These are phyloP conservation scores for Podaxis sp. DNA, from an alignment of 768 basidiomycete genomes.

Conservation along the genomic window DNA sequence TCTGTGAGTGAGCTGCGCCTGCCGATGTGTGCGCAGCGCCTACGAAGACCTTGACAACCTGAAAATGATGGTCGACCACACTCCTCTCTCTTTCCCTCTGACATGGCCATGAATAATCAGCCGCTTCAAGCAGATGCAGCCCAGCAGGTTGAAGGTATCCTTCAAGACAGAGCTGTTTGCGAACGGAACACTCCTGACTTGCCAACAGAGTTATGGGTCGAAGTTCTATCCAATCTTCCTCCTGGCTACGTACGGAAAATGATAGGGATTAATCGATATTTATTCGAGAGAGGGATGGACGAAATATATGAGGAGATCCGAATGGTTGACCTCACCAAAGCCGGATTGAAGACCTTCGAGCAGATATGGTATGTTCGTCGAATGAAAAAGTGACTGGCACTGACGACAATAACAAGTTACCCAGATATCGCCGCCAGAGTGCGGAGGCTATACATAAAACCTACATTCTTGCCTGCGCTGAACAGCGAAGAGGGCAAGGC, in stretches of 20 bases:
- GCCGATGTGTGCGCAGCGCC: too few species aligned
- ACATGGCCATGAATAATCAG: not conserved
- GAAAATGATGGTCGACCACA: not conserved
- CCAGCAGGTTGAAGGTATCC: not conserved
- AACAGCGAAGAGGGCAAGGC: slow-evolving; percentile 10
- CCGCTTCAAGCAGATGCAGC: not conserved
- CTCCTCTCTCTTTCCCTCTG: not conserved
- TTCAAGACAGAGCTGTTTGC: not conserved
- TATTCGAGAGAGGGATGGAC: slow-evolving; percentile 29
- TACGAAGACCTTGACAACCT: not conserved
- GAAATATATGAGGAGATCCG: slow-evolving; percentile 29
- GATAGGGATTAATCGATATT: slow-evolving; percentile 26
- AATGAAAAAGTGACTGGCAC: not conserved
- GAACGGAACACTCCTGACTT: slow-evolving; percentile 20
- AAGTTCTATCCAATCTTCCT: slow-evolving; percentile 26
- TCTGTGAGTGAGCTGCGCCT: too few species aligned
- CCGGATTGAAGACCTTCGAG: slow-evolving; percentile 22
- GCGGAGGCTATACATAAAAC: slow-evolving; percentile 25
- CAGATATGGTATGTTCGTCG: slow-evolving; percentile 20
- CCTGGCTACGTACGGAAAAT: slow-evolving; percentile 21
- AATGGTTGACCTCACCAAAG: slow-evolving; percentile 23
- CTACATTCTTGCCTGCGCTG: slow-evolving; percentile 25
- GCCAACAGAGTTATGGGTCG: slow-evolving; percentile 25
- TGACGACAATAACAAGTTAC: slow-evolving; percentile 11
- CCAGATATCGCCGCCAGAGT: slow-evolving; percentile 22